Evolutionary conservation across 176 grass and related monocot species (phyloP).

Genomic region (maize (Zea mays)): Zm-B73-REFERENCE-NAM-5.0 NC_050099.1:197894001-197894500

Average conservation of each 20-base stretch:
- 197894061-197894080: no score
- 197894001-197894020: conserved; percentile 36
- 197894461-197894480: conserved; percentile 28
- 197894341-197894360: no score
- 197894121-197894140: conserved; percentile 18
- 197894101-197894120: conserved; percentile 14
- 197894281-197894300: conserved; percentile 19
- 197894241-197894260: conserved; percentile 29
- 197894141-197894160: conserved; percentile 5
- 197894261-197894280: conserved; percentile 25
- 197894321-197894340: background rate
- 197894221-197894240: conserved; percentile 5
- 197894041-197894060: no score
- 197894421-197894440: background rate
- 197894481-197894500: conserved; percentile 4
- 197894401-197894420: conserved; percentile 27
- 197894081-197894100: no score
- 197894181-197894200: no score
- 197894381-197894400: background rate
- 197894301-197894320: background rate
- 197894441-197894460: background rate
- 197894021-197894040: conserved; percentile 34
- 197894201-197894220: conserved; percentile 28
- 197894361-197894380: background rate
- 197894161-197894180: conserved; percentile 17